A percentile compares a stretch with the other conserved stretches of the same genome.
Evolutionary conservation across 345 rosid genomes (phyloP).

Genomic region (Hirschfeldia incana): DNA sequence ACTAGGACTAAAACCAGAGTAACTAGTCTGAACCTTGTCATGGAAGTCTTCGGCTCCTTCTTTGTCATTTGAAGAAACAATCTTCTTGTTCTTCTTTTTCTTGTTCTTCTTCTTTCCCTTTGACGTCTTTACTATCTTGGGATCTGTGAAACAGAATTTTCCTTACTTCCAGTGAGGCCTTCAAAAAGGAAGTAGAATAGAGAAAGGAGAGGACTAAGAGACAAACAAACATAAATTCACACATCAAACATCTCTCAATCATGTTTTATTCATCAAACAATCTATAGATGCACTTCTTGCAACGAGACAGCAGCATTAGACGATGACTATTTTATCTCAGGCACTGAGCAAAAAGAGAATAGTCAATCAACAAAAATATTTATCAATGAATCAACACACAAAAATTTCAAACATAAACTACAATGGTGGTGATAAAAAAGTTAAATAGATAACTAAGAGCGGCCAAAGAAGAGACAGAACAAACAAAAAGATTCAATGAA

Average conservation of each 20-base stretch:
- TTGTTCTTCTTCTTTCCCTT: slow-evolving; percentile 70
- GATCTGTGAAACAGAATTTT: slow-evolving; percentile 57
- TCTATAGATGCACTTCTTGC: slow-evolving; percentile 5
- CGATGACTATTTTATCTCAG: not conserved
- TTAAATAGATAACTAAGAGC: slow-evolving; percentile 1
- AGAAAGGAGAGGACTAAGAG: slow-evolving; percentile 42
- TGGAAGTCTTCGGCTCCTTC: slow-evolving; percentile 49
- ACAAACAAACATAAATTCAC: slow-evolving; percentile 34
- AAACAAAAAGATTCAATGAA: not conserved
- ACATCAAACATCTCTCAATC: slow-evolving; percentile 32
- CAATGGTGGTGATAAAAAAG: not conserved
- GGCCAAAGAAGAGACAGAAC: slow-evolving; percentile 8
- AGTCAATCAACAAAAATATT: not conserved
- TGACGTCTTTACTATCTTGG: slow-evolving; percentile 54
- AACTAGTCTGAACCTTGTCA: slow-evolving; percentile 47
- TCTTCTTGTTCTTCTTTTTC: slow-evolving; percentile 62
- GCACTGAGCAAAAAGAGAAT: not conserved
- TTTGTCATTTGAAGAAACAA: slow-evolving; percentile 45
- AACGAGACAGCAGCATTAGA: slow-evolving; percentile 13
- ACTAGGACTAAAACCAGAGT: slow-evolving; percentile 14
- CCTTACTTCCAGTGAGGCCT: slow-evolving; percentile 40
- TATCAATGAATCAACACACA: not conserved
- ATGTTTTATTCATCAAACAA: slow-evolving; percentile 19
- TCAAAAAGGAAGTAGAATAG: slow-evolving; percentile 44
- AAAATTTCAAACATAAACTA: not conserved